A percentile compares a stretch with the other conserved stretches of the same genome.
phyloP scores from a whole-genome alignment of 2,329 filamentous ascomycete species.

The Phialocephala subalpina region DNA sequence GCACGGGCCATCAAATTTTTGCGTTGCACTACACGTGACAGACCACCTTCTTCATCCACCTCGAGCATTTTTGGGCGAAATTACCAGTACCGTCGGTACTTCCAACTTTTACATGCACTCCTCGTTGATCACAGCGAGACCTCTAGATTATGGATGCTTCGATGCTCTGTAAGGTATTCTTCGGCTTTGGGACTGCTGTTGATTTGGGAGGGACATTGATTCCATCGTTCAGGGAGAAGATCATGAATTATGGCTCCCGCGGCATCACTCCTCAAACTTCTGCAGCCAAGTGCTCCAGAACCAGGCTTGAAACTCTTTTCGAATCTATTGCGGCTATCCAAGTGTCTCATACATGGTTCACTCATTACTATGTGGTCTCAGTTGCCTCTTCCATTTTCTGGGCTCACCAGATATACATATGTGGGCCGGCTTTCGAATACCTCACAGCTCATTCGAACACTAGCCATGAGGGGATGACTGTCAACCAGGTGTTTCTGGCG shows the following conservation, averaged over 20 bases:
- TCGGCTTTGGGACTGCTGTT: constrained; percentile 37
- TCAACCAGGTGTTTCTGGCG: constrained; percentile 68
- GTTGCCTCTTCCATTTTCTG: constrained; percentile 77
- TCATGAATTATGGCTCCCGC: constrained; percentile 45
- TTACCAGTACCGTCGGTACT: background rate
- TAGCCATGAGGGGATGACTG: constrained; percentile 55
- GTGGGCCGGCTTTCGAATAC: constrained; percentile 63
- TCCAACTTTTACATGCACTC: background rate
- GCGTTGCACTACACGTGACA: background rate
- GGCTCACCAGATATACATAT: constrained; percentile 66
- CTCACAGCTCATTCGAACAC: constrained; percentile 45
- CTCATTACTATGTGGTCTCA: constrained; percentile 84
- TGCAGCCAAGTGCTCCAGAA: constrained; percentile 6
- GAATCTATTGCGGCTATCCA: constrained; percentile 36
- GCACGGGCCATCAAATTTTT: background rate
- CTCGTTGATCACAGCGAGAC: no score
- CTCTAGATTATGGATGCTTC: constrained; percentile 35
- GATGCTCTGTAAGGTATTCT: constrained; percentile 40
- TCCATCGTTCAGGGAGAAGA: constrained; percentile 39
- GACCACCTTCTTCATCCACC: background rate
- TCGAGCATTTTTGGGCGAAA: no score
- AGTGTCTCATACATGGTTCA: constrained; percentile 91
- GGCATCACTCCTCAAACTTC: constrained; percentile 21
- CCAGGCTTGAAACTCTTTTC: constrained; percentile 20
- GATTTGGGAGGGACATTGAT: constrained; percentile 39